Percentiles rank a stretch among this genome's conserved stretches.
Conservation (phyloP, 148 eudicot species). For the Fallopia convolvulus region DNA sequence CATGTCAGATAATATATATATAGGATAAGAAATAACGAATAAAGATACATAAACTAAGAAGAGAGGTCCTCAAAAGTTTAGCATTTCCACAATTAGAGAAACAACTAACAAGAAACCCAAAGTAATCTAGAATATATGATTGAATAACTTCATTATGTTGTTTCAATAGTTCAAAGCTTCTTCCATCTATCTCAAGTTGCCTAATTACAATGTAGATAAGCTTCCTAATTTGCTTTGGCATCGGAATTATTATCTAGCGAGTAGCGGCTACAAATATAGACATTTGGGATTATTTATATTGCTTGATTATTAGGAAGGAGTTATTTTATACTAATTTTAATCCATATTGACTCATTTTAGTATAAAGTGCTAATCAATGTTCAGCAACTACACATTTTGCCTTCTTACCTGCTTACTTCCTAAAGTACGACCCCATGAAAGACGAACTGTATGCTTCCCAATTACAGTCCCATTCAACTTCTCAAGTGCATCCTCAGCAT, state of each 20-base stretch:
- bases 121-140: not conserved
- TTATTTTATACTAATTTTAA: not conserved
- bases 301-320: not conserved
- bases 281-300: not conserved
- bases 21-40: not conserved
- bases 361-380: not conserved
- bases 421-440: conserved; percentile 11
- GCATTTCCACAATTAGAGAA: not conserved
- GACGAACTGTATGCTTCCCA: conserved; percentile 14
- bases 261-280: not conserved
- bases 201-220: not conserved
- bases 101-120: not conserved
- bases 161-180: not conserved
- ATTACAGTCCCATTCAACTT: conserved; percentile 12
- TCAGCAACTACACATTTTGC: not conserved
- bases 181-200: not conserved
- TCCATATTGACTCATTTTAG: no score
- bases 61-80: not conserved
- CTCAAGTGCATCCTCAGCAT: conserved; percentile 14
- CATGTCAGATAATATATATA: not conserved
- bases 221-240: not conserved
- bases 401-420: conserved; percentile 7
- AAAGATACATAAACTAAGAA: not conserved
- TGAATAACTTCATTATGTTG: not conserved
- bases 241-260: not conserved